Conservation (phyloP, 2,329 filamentous ascomycete genomes). For the Phaeosphaeriaceae sp. region DNA sequence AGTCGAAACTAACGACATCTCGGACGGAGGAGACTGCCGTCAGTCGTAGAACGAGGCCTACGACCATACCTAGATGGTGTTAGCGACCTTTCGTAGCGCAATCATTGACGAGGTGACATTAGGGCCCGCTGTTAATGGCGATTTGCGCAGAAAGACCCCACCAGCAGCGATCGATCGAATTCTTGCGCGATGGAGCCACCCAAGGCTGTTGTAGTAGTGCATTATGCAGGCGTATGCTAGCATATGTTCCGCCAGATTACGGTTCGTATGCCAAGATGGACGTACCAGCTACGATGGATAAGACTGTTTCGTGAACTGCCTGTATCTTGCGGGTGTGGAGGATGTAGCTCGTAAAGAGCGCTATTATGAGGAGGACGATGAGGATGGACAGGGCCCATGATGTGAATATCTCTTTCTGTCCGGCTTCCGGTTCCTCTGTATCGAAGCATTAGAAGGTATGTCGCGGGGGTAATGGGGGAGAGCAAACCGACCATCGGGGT, state of each 20-base stretch:
- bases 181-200: conserved; percentile 7
- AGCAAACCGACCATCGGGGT: conserved; percentile 53
- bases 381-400: conserved; percentile 98
- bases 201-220: conserved; percentile 11
- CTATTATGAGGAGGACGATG: conserved; percentile 90
- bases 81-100: conserved; percentile 31
- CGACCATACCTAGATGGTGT: conserved; percentile 79
- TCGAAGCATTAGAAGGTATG: conserved; percentile 45
- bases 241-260: conserved; percentile 10
- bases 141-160: conserved; percentile 19
- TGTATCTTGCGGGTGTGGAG: conserved; percentile 97
- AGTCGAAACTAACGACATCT: conserved; percentile 93
- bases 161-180: conserved; percentile 13
- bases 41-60: conserved; percentile 86
- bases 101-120: conserved; percentile 19
- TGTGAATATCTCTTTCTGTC: conserved; percentile 91
- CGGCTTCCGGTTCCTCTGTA: conserved; percentile 76
- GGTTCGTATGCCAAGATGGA: conserved; percentile 7
- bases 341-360: conserved; percentile 96
- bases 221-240: conserved; percentile 19
- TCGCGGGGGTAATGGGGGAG: conserved; percentile 10
- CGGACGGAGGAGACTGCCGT: conserved; percentile 84
- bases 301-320: conserved; percentile 95
- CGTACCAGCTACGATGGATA: conserved; percentile 94
- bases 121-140: conserved; percentile 10